Base-by-base conservation (phyloP, 768 basidiomycete species). In the Tulasnella sp. region DNA sequence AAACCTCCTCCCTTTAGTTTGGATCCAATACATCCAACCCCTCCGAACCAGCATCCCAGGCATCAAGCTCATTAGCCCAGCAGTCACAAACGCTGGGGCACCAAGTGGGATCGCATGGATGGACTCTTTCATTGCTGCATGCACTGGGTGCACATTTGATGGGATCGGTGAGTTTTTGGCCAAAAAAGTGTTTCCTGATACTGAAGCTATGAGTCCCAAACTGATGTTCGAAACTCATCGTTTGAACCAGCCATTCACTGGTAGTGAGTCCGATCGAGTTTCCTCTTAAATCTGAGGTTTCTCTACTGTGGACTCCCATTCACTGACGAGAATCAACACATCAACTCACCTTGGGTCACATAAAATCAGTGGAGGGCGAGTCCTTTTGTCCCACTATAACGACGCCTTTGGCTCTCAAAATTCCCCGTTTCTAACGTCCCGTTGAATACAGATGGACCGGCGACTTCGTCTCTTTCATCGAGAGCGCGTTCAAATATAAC, bases 381-480 rank as follows among this genome's bases (percentile, higher is more conserved):
- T n/a, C n/a, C n/a, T n/a, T n/a, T n/a, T n/a, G n/a, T n/a, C n/a
- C n/a, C n/a, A n/a, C n/a, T n/a, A n/a, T n/a, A n/a, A n/a, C n/a
- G n/a, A n/a, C n/a, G n/a, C n/a, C n/a, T n/a, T n/a, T n/a, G n/a
- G n/a, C n/a, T n/a, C n/a, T n/a, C n/a, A n/a, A n/a, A n/a, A n/a
- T n/a, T n/a, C n/a, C n/a, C n/a, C n/a, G n/a, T n/a, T n/a, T n/a
- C n/a, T n/a, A n/a, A n/a, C n/a, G n/a, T n/a, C n/a, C n/a, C n/a
- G n/a, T n/a, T n/a, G n/a, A n/a, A n/a, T n/a, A n/a, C n/a, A n/a
- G 60, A 45, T 61, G 60, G 60, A 61, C 49, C 22, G 45, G 25
- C 29, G 60, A 61, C 48, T 54, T 61, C 43, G 31, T 48, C 43
- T 24, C 46, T n/a, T 49, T 46, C 60, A 49, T 61, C 43, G 46